Base-by-base conservation (phyloP, 2,329 filamentous ascomycete genomes). In the Arthrobotrys megalospora region DNA sequence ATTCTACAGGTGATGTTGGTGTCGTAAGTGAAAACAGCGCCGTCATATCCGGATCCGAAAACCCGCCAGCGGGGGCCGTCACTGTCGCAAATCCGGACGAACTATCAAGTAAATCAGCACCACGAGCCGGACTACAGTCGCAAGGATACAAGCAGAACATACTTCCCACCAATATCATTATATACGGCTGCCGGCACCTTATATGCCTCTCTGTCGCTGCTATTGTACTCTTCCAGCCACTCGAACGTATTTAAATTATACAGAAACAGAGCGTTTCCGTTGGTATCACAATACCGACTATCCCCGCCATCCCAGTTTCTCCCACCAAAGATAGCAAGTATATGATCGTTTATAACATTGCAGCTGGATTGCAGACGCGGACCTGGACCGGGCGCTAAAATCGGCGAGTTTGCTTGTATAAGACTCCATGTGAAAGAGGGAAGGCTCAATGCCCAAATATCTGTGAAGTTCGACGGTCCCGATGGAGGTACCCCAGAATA, bases 341-440 rank as follows among this genome's bases (percentile, higher is more conserved):
- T 62, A 16, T 75, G 70, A 12, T 75, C 67, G 24, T 67, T 67
- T 7, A 75, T 60, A 19, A 75, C 34, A 21, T 75, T 58, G 19
- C 70, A 75, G 16, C 70, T 75, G 2, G 70, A 28, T 43, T 75
- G 70, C 7, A 67, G 45, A 21, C 70, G 70, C 1, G 62, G 62
- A 19, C 70, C 70, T 0, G 70, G 70, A 4, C 63, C 70, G 19
- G 70, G 70, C 1, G 38, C 24, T 10, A 67, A 43, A 12, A 67
- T 62, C 19, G 62, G 70, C 10, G 70, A 75, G 19, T 43, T 48
- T 2, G 70, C 62, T 53, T 75, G 70, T 11, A 75, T 52, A 3
- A 48, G 36, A 21, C 70, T 75, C 70, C 70, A 75, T 11, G 62
- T 75, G 21, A 75, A 75, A 14, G 70, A 75, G 32, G 70, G 70